Evolutionary conservation across 495 filamentous ascomycete genomes (phyloP).

Genomic region (Penicillium macrosclerotiorum): DNA sequence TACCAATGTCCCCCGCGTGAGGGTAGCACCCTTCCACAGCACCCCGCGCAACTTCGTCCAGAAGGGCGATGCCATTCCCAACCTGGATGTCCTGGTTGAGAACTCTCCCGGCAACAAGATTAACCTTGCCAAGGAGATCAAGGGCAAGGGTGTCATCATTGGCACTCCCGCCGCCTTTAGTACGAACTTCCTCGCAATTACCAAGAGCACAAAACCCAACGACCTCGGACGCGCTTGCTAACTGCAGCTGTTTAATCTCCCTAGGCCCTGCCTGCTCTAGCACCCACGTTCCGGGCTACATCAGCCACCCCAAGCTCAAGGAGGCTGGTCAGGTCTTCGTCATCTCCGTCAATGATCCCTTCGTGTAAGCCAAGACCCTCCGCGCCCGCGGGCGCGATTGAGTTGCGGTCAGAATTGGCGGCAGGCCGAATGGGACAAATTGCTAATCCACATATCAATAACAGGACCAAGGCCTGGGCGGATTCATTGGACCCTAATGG

Average conservation of each 20-base stretch:
- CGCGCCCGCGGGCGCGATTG: too few species aligned
- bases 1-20: constrained; percentile 32
- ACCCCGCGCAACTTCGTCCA: constrained; percentile 54
- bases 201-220: not conserved
- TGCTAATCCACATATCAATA: constrained; percentile 1
- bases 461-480: constrained; percentile 85
- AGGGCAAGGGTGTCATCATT: constrained; percentile 73
- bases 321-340: constrained; percentile 80
- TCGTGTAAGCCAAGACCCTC: constrained; percentile 91
- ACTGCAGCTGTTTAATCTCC: constrained; percentile 9
- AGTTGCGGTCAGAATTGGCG: too few species aligned
- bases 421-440: too few species aligned
- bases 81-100: constrained; percentile 58
- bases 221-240: too few species aligned
- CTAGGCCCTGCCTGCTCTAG: constrained; percentile 71
- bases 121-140: constrained; percentile 74
- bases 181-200: constrained; percentile 31
- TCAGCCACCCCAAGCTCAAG: constrained; percentile 69
- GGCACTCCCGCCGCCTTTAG: constrained; percentile 91
- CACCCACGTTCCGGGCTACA: constrained; percentile 78
- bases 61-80: constrained; percentile 63
- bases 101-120: constrained; percentile 76
- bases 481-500: constrained; percentile 66
- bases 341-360: constrained; percentile 90
- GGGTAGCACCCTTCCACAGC: constrained; percentile 47